These are phyloP conservation scores for Sabuloglossum arenarium DNA, from an alignment of 495 filamentous ascomycete species.

Conservation along the genomic window DNA sequence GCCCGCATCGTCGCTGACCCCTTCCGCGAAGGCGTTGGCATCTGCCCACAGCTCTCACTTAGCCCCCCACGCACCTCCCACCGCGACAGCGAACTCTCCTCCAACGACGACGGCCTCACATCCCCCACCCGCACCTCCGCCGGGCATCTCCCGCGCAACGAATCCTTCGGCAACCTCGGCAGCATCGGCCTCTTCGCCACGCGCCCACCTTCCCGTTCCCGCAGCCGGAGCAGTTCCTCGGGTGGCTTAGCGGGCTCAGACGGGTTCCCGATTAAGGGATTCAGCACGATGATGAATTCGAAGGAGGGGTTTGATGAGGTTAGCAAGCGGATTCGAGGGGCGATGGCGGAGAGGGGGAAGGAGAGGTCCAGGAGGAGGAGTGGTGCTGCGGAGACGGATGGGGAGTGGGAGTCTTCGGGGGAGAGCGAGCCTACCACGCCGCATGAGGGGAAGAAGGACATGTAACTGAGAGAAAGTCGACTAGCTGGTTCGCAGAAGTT, in stretches of 20 bases:
- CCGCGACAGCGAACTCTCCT: slow-evolving; percentile 7
- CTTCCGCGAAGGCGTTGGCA: slow-evolving; percentile 27
- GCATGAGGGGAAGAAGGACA: slow-evolving; percentile 3
- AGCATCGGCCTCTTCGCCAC: slow-evolving; percentile 77
- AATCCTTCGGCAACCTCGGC: slow-evolving; percentile 76
- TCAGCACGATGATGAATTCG: slow-evolving; percentile 44
- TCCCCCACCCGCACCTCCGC: slow-evolving; percentile 9
- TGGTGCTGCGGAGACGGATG: slow-evolving; percentile 11
- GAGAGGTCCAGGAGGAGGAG: slow-evolving; percentile 46
- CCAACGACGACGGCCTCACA: slow-evolving; percentile 4
- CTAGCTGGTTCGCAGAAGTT: background rate
- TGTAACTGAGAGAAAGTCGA: background rate
- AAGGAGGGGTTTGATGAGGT: slow-evolving; percentile 64
- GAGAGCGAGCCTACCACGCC: slow-evolving; percentile 14
- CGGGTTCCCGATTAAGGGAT: slow-evolving; percentile 44
- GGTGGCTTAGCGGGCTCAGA: slow-evolving; percentile 34
- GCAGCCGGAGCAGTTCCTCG: slow-evolving; percentile 41
- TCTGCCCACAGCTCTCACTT: slow-evolving; percentile 19
- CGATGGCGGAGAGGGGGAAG: slow-evolving; percentile 68
- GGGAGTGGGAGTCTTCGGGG: background rate
- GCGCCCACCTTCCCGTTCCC: slow-evolving; percentile 48
- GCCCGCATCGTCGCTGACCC: slow-evolving; percentile 53
- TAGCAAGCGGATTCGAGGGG: slow-evolving; percentile 62
- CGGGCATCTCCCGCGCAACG: slow-evolving; percentile 56
- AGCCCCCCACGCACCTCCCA: background rate